Percentiles rank a stretch among this genome's conserved stretches.
Evolutionary conservation across 1,139 yeast genomes (phyloP).

Genomic region (Suhomyces choctaworum): DNA sequence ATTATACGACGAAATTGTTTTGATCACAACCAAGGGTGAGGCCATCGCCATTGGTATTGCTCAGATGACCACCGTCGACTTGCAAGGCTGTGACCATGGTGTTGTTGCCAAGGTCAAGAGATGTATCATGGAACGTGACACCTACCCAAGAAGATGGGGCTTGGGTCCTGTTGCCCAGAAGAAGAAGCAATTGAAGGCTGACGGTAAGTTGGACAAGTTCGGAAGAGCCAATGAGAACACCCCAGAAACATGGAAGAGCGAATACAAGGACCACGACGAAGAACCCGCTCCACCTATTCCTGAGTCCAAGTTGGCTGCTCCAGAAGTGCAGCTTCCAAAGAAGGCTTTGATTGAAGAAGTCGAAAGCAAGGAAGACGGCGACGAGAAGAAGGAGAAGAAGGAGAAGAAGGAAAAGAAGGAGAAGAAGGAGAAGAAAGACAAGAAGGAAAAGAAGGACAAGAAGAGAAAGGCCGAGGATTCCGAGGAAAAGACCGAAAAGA

Average conservation of each 20-base stretch:
- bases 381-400: slow-evolving; percentile 30
- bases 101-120: slow-evolving; percentile 98
- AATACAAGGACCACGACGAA: slow-evolving; percentile 79
- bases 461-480: slow-evolving; percentile 64
- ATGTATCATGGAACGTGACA: slow-evolving; percentile 99
- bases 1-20: slow-evolving; percentile 94
- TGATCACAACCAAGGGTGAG: slow-evolving; percentile 99
- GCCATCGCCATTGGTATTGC: slow-evolving; percentile 98
- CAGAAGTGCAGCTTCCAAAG: slow-evolving; percentile 54
- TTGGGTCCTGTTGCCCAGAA: slow-evolving; percentile 97
- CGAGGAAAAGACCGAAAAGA: slow-evolving; percentile 40
- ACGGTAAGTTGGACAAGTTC: slow-evolving; percentile 93
- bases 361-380: slow-evolving; percentile 33
- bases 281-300: slow-evolving; percentile 57
- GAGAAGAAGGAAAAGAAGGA: slow-evolving; percentile 54
- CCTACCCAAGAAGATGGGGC: slow-evolving; percentile 99
- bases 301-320: slow-evolving; percentile 48
- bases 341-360: slow-evolving; percentile 46
- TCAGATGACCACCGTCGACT: slow-evolving; percentile 97
- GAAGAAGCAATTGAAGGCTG: slow-evolving; percentile 97
- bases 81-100: slow-evolving; percentile 97
- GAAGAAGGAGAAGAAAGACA: slow-evolving; percentile 66
- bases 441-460: slow-evolving; percentile 54
- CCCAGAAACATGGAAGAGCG: slow-evolving; percentile 88
- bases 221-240: slow-evolving; percentile 94